A percentile compares a stretch with the other conserved stretches of the same genome.
Conservation (phyloP, 2,329 filamentous ascomycete genomes). For the Mariannaea sp. region DNA sequence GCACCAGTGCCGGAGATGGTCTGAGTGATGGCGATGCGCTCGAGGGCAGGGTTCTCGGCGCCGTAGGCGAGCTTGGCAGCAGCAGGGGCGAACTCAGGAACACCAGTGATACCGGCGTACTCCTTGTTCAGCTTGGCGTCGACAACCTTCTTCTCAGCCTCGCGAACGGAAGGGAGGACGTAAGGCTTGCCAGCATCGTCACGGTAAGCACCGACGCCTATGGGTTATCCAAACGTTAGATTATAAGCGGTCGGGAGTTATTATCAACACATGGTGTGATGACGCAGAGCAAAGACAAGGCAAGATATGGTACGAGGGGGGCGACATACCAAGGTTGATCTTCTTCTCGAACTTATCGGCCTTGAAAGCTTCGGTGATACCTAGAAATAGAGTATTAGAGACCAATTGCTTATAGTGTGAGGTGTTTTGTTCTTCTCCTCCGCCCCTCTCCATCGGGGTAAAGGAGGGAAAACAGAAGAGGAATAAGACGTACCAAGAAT, state of each 20-base stretch:
- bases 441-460: conserved; percentile 12
- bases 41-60: conserved; percentile 73
- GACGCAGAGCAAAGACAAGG: conserved; percentile 19
- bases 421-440: conserved; percentile 21
- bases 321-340: conserved; percentile 85
- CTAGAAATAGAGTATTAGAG: conserved; percentile 47
- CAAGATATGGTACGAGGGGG: conserved; percentile 4
- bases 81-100: conserved; percentile 90
- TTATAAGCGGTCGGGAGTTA: conserved; percentile 18
- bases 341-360: conserved; percentile 91
- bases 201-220: conserved; percentile 95
- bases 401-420: conserved; percentile 15
- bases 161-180: conserved; percentile 89
- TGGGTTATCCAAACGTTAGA: conserved; percentile 27
- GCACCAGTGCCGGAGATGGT: conserved; percentile 98
- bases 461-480: conserved; percentile 30
- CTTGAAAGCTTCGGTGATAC: conserved; percentile 99
- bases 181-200: conserved; percentile 98
- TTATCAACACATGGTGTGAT: conserved; percentile 18
- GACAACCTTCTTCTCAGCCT: conserved; percentile 87
- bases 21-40: conserved; percentile 89
- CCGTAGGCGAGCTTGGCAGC: conserved; percentile 93
- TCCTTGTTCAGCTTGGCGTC: conserved; percentile 86
- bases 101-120: conserved; percentile 96
- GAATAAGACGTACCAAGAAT: conserved; percentile 66